A percentile compares a stretch with the other conserved stretches of the same genome.
phyloP scores from a whole-genome alignment of 2,329 filamentous ascomycete genomes.

The Clonostachys byssicola region DNA sequence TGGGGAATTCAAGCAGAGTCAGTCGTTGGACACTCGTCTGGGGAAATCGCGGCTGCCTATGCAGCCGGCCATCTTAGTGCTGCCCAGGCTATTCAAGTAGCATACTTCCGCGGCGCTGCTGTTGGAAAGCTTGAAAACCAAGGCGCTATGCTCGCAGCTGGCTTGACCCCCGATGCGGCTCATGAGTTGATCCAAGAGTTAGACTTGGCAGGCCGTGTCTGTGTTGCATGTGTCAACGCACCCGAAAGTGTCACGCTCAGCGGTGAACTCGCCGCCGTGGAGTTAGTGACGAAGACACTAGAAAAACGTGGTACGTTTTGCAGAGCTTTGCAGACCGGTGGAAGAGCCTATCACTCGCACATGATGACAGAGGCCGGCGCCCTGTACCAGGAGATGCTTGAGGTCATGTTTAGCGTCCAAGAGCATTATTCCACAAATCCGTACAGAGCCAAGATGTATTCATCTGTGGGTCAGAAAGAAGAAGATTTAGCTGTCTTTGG shows the following conservation, averaged over 20 bases:
- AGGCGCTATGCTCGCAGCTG: conserved; percentile 33
- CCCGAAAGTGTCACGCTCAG: conserved; percentile 26
- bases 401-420: conserved; percentile 8
- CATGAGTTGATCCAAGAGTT: conserved; percentile 13
- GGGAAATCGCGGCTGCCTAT: conserved; percentile 40
- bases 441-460: background rate
- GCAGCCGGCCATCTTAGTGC: conserved; percentile 26
- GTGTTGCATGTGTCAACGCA: conserved; percentile 31
- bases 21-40: conserved; percentile 35
- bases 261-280: conserved; percentile 14
- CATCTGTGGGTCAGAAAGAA: background rate
- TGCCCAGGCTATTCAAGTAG: conserved; percentile 26
- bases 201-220: conserved; percentile 14
- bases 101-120: conserved; percentile 30
- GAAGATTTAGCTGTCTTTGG: background rate
- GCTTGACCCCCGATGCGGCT: conserved; percentile 14
- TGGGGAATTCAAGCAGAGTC: conserved; percentile 22
- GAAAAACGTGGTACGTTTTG: conserved; percentile 16
- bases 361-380: conserved; percentile 21
- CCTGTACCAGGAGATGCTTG: conserved; percentile 10
- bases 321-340: conserved; percentile 20
- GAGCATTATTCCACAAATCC: background rate
- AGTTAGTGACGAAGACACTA: background rate
- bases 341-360: conserved; percentile 37
- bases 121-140: background rate